Evolutionary conservation across 2,329 filamentous ascomycete genomes (phyloP), one percentile per base, ranked within the genome.

Genomic region (Fusarium aywerte): DNA sequence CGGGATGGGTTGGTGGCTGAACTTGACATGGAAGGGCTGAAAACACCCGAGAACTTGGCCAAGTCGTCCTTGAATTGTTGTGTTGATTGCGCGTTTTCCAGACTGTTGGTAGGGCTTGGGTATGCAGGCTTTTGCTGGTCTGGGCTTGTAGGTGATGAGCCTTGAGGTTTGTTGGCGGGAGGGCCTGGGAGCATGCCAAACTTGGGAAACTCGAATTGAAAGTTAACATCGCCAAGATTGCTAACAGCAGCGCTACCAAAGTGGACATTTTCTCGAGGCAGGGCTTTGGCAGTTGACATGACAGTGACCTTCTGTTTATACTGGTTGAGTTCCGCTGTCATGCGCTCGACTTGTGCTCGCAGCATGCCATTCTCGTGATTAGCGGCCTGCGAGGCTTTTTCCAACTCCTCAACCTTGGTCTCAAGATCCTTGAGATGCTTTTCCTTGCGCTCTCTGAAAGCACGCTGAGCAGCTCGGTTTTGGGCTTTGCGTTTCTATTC

Each of bases 191-290:
- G 85, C 60, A 89, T 86, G 44, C 96, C 96, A 74, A 99, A 98
- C 76, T 92, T 94, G 68, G 96, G 95, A 68, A 98, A 98, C 70
- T 98, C 95, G 72, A 99, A 98, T 70, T 95, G 90, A 76, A 98
- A 98, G 76, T 91, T 93, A 76, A 91, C 90, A 65, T 91, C 90
- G 73, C 84, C 88, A 54, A 90, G 81, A 69, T 88, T 90, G 76
- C 82, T 87, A 65, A 87, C 76, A 12, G 82, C 83, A 21, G 82
- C 76, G 55, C 73, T 77, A 72, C 84, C 81, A 73, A 85, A 82
- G 2, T 71, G 53, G 1, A 70, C 52, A 48, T 75, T 76, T 15
- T 82, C 83, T 76, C 85, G 78, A 2, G 71, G 57, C 4, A 84
- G 58, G 18, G 68, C 59, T 64, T 70, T 76, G 71, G 50, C 75